Evolutionary conservation across 805 yeast species (phyloP).

Genomic region (Scheffersomyces stipitis): DNA sequence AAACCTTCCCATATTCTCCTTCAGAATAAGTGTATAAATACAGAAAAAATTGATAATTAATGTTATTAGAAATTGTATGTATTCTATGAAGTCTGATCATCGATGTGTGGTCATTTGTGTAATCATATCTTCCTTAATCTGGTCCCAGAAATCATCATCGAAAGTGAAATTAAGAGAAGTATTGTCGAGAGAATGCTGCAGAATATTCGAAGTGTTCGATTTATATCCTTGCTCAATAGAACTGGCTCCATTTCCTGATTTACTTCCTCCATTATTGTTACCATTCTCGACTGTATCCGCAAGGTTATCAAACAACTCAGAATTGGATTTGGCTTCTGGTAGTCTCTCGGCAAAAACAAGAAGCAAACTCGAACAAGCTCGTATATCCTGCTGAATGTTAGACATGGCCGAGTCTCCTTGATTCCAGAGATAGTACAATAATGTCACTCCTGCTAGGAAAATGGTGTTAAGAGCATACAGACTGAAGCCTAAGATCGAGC

Average conservation of each 20-base stretch:
- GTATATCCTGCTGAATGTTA: slow-evolving; percentile 18
- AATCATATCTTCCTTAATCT: not conserved
- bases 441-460: slow-evolving; percentile 21
- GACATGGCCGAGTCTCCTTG: slow-evolving; percentile 7
- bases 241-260: no score
- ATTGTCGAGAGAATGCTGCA: not conserved
- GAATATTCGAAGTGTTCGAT: not conserved
- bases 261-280: slow-evolving; percentile 2
- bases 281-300: slow-evolving; percentile 13
- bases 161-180: slow-evolving; percentile 1
- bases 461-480: slow-evolving; percentile 14
- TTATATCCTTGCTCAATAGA: not conserved
- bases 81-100: no score
- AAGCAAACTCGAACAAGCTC: slow-evolving; percentile 23
- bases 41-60: no score
- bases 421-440: slow-evolving; percentile 20
- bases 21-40: no score
- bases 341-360: slow-evolving; percentile 25
- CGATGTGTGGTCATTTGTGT: not conserved
- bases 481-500: slow-evolving; percentile 17
- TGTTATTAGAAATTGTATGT: no score
- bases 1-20: not conserved
- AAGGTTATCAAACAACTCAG: slow-evolving; percentile 21
- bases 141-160: slow-evolving; percentile 5
- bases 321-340: slow-evolving; percentile 22